Conservation (phyloP, 805 yeast genomes). For the Candida wancherniae region DNA sequence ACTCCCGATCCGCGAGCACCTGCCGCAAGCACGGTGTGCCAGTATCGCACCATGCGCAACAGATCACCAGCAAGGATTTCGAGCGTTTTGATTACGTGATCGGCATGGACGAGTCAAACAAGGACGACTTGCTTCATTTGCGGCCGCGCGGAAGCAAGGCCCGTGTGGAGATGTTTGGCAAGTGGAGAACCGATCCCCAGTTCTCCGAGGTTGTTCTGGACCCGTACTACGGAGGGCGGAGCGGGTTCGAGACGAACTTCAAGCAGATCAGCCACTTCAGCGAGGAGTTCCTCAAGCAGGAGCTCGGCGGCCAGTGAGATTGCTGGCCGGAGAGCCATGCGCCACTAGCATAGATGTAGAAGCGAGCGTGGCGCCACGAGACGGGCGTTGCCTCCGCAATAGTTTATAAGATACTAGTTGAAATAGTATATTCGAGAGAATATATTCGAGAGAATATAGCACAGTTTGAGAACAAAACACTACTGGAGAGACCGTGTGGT, state of each 20-base stretch:
- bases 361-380: too few relatives aligned
- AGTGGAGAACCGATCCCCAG: constrained; percentile 56
- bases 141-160: constrained; percentile 50
- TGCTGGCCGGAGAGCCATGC: too few relatives aligned
- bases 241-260: constrained; percentile 79
- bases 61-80: constrained; percentile 49
- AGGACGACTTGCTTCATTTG: constrained; percentile 44
- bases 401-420: too few relatives aligned
- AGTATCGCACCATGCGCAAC: constrained; percentile 71
- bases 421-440: too few relatives aligned
- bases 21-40: constrained; percentile 72
- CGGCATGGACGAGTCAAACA: constrained; percentile 66
- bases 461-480: too few relatives aligned
- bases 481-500: too few relatives aligned
- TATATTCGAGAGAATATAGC: too few relatives aligned
- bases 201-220: constrained; percentile 67
- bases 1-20: constrained; percentile 62
- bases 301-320: constrained; percentile 21
- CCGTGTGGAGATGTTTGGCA: constrained; percentile 65
- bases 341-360: too few relatives aligned
- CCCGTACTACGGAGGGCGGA: constrained; percentile 86
- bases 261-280: constrained; percentile 72
- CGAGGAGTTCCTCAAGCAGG: constrained; percentile 58
- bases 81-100: constrained; percentile 60
- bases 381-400: too few relatives aligned